A percentile compares a stretch with the other conserved stretches of the same genome.
Conservation (phyloP, 495 filamentous ascomycete species). For the Tuber calosporum region DNA sequence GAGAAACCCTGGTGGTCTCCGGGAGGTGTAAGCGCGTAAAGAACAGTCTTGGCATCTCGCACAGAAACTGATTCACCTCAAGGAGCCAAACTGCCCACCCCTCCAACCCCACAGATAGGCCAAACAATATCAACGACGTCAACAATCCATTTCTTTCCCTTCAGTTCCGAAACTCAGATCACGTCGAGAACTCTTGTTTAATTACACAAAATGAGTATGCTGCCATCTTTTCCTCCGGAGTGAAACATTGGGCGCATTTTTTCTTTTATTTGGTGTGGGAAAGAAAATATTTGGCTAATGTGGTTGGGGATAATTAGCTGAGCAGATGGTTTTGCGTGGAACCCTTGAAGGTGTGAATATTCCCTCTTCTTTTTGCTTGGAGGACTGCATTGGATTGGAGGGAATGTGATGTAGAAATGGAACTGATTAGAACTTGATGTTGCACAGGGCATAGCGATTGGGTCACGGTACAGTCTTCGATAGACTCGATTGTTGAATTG, state of each 20-base stretch:
- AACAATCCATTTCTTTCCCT: not conserved
- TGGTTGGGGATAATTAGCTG: slow-evolving; percentile 32
- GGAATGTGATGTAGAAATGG: slow-evolving; percentile 18
- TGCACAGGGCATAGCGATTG: slow-evolving; percentile 51
- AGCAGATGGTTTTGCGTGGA: slow-evolving; percentile 41
- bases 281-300: slow-evolving; percentile 16
- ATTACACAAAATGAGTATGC: slow-evolving; percentile 38
- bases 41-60: not conserved
- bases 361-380: not conserved
- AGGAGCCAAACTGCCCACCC: not conserved
- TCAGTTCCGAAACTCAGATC: not conserved
- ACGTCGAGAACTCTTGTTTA: slow-evolving; percentile 44
- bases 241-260: not conserved
- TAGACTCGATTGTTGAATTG: slow-evolving; percentile 1
- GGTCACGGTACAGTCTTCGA: slow-evolving; percentile 52
- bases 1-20: not conserved
- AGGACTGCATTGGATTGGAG: slow-evolving; percentile 2
- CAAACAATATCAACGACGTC: not conserved
- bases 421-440: slow-evolving; percentile 23
- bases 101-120: not conserved
- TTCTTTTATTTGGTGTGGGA: slow-evolving; percentile 9
- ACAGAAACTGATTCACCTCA: not conserved
- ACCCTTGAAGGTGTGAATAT: slow-evolving; percentile 40
- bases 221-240: slow-evolving; percentile 6
- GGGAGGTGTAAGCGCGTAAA: not conserved